Percentiles rank a stretch among this genome's conserved stretches.
Conservation (phyloP, 2,329 filamentous ascomycete genomes). For the Colletotrichum neosansevieriae region DNA sequence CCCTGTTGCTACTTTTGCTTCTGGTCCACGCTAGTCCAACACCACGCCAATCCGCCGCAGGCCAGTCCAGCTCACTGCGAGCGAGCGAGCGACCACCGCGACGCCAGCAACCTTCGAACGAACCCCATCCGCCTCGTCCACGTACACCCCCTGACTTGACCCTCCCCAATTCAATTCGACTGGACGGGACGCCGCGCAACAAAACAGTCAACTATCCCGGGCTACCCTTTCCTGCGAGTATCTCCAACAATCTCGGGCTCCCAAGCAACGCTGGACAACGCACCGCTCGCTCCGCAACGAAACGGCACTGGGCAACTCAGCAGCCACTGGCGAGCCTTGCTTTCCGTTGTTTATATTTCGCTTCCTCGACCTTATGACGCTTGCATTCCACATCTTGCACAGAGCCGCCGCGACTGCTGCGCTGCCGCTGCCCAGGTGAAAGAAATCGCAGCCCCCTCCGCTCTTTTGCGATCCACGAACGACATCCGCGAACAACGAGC, state of each 20-base stretch:
- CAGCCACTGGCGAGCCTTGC: slow-evolving; percentile 18
- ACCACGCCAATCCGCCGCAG: slow-evolving; percentile 22
- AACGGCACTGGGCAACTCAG: slow-evolving; percentile 9
- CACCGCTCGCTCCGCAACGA: slow-evolving; percentile 27
- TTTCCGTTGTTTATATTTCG: slow-evolving; percentile 2
- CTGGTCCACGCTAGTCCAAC: slow-evolving; percentile 9
- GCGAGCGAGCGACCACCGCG: not conserved
- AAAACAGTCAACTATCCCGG: slow-evolving; percentile 36
- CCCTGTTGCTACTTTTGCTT: slow-evolving; percentile 9
- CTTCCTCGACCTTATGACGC: slow-evolving; percentile 21
- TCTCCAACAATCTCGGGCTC: slow-evolving; percentile 31
- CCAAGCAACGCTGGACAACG: slow-evolving; percentile 35
- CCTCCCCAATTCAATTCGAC: slow-evolving; percentile 15
- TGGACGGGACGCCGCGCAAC: slow-evolving; percentile 24
- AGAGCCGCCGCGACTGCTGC: slow-evolving; percentile 28
- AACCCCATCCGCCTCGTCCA: not conserved
- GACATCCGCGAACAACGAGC: not conserved
- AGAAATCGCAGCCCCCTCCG: slow-evolving; percentile 1
- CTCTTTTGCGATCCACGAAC: slow-evolving; percentile 6
- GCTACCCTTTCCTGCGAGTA: slow-evolving; percentile 29
- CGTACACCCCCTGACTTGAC: slow-evolving; percentile 20
- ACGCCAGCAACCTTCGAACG: slow-evolving; percentile 5
- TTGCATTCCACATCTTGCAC: slow-evolving; percentile 6
- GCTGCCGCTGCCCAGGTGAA: slow-evolving; percentile 18
- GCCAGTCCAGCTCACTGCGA: slow-evolving; percentile 2